Evolutionary conservation across 2,329 filamentous ascomycete species (phyloP).

Genomic region (Malbranchea cinnamomea): DNA sequence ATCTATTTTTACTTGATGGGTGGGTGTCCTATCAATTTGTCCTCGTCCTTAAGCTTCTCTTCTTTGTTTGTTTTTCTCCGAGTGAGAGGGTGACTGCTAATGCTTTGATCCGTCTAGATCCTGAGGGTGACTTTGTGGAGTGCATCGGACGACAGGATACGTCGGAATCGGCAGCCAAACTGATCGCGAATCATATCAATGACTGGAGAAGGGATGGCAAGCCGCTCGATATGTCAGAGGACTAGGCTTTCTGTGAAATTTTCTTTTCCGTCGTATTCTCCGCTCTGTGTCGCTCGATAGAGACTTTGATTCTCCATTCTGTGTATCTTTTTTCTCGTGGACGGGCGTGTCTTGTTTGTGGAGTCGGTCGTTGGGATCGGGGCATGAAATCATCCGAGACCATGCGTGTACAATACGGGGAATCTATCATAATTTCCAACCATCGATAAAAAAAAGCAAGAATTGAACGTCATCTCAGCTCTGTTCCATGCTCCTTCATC

Average conservation of each 20-base stretch:
- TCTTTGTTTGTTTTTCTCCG: not conserved
- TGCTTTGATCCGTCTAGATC: conserved; percentile 54
- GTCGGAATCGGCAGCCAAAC: conserved; percentile 64
- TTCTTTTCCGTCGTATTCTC: not conserved
- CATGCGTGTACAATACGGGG: too few relatives aligned
- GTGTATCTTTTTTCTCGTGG: too few relatives aligned
- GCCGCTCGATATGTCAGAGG: conserved; percentile 32
- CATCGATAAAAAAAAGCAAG: too few relatives aligned
- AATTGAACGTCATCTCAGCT: too few relatives aligned
- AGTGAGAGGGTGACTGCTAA: conserved; percentile 1
- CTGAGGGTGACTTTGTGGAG: conserved; percentile 95
- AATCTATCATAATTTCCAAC: too few relatives aligned
- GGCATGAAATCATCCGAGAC: too few relatives aligned
- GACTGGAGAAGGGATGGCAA: conserved; percentile 48
- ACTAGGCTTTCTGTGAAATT: not conserved
- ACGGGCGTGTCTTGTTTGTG: too few relatives aligned
- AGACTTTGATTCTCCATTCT: too few relatives aligned
- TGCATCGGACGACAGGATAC: conserved; percentile 90
- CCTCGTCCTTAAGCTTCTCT: not conserved
- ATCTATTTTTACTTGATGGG: conserved; percentile 99
- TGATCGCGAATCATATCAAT: conserved; percentile 76
- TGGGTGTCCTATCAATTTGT: conserved; percentile 24
- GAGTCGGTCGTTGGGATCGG: too few relatives aligned
- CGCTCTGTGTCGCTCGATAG: not conserved
- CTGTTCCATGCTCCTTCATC: not conserved